phyloP scores from a whole-genome alignment of 768 basidiomycete genomes.

The Mycena galopus region DNA sequence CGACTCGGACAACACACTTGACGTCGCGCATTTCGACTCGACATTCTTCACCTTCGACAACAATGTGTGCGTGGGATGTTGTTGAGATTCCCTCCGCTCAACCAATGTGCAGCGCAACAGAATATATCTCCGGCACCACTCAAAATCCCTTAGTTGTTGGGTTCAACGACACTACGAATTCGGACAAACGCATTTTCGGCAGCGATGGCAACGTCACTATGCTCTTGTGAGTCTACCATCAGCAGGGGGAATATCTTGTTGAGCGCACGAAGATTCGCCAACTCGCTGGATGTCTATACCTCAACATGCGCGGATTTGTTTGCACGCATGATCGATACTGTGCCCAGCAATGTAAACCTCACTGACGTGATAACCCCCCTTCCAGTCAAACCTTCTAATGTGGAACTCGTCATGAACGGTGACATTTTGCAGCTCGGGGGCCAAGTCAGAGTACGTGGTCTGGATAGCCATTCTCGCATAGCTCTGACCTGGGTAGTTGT shows the following conservation, averaged over 20 bases:
- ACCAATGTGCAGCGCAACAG: conserved; percentile 8
- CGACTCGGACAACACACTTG: neutral
- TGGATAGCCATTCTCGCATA: no score
- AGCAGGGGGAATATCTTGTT: no score
- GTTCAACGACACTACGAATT: conserved; percentile 9
- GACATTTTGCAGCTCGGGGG: neutral
- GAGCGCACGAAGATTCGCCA: neutral
- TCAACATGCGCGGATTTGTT: conserved; percentile 10
- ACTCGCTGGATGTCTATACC: neutral
- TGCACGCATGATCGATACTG: conserved; percentile 19
- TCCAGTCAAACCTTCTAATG: conserved; percentile 4
- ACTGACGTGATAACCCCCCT: conserved; percentile 8
- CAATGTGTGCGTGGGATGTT: neutral
- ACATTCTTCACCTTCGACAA: conserved; percentile 13
- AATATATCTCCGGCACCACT: conserved; percentile 12
- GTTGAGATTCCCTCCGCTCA: neutral
- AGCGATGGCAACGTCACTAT: conserved; percentile 24
- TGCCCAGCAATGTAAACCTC: no score
- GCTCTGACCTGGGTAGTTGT: no score
- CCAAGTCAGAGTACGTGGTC: neutral
- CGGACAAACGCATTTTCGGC: no score
- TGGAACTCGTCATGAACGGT: neutral
- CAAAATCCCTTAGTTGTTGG: conserved; percentile 12
- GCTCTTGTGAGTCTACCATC: neutral
- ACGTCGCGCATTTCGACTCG: conserved; percentile 12